Conservation (phyloP, 192 early-diverging fungal genomes). For the Obelidium mucronatum region DNA sequence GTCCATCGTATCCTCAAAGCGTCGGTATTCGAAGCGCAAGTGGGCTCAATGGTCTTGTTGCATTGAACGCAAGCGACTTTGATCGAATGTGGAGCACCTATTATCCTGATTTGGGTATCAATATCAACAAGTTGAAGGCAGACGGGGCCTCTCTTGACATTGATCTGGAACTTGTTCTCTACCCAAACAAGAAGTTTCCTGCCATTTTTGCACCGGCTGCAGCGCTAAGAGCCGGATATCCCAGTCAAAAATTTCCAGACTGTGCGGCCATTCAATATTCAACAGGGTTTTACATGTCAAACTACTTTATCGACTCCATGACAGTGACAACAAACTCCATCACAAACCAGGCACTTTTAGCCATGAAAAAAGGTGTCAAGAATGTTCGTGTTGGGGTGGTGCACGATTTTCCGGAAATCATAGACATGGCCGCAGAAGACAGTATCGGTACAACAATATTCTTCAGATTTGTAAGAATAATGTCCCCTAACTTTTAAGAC, state of each 20-base stretch:
- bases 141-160: slow-evolving; percentile 8
- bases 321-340: slow-evolving; percentile 23
- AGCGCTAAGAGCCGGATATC: neutral
- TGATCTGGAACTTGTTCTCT: slow-evolving; percentile 18
- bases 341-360: slow-evolving; percentile 15
- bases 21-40: neutral
- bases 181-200: slow-evolving; percentile 1
- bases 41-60: neutral
- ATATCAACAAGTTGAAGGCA: slow-evolving; percentile 12
- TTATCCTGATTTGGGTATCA: slow-evolving; percentile 32
- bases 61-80: neutral
- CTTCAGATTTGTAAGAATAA: neutral
- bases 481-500: no score
- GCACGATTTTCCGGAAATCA: slow-evolving; percentile 3
- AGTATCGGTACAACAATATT: neutral
- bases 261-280: slow-evolving; percentile 25
- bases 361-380: neutral
- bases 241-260: slow-evolving; percentile 1
- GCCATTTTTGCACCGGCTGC: neutral
- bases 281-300: neutral
- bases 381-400: neutral
- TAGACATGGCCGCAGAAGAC: slow-evolving; percentile 3
- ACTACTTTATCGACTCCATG: slow-evolving; percentile 7
- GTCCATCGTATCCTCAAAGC: neutral
- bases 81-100: neutral